phyloP scores from a whole-genome alignment of 495 filamentous ascomycete species.

The Neurospora tetrasperma region DNA sequence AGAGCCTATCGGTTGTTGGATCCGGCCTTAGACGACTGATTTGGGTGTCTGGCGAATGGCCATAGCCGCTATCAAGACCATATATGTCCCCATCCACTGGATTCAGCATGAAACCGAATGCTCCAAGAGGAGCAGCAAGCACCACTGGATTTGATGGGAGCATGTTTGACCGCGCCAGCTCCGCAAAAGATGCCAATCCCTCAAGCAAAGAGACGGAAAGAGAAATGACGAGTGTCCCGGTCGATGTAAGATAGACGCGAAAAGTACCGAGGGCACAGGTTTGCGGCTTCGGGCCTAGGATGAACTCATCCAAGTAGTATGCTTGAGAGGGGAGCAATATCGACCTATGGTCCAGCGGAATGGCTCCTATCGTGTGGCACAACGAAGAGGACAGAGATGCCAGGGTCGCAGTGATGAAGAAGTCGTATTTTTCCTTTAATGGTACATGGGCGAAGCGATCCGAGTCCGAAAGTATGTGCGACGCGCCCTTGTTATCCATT shows the following conservation, averaged over 20 bases:
- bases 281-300: conserved; percentile 10
- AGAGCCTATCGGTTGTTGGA: conserved; percentile 26
- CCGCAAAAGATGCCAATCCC: conserved; percentile 29
- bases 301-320: conserved; percentile 14
- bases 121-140: conserved; percentile 36
- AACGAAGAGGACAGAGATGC: conserved; percentile 34
- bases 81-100: conserved; percentile 18
- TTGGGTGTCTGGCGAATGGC: conserved; percentile 40
- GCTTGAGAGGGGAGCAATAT: conserved; percentile 25
- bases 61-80: conserved; percentile 18
- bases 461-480: conserved; percentile 10
- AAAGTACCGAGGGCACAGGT: conserved; percentile 34
- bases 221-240: conserved; percentile 35
- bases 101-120: conserved; percentile 33
- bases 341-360: conserved; percentile 33
- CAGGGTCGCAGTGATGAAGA: conserved; percentile 35
- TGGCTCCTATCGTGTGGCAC: conserved; percentile 29
- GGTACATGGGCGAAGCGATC: conserved; percentile 22
- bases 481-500: conserved; percentile 22
- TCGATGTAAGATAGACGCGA: conserved; percentile 39
- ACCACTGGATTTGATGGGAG: conserved; percentile 27
- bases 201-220: conserved; percentile 29
- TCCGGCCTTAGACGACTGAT: conserved; percentile 26
- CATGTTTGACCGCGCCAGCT: conserved; percentile 23
- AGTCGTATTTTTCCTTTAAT: conserved; percentile 29